A percentile compares a stretch with the other conserved stretches of the same genome.
These are phyloP conservation scores for Phoma sp. DNA, from an alignment of 2,329 filamentous ascomycete species.

Conservation along the genomic window DNA sequence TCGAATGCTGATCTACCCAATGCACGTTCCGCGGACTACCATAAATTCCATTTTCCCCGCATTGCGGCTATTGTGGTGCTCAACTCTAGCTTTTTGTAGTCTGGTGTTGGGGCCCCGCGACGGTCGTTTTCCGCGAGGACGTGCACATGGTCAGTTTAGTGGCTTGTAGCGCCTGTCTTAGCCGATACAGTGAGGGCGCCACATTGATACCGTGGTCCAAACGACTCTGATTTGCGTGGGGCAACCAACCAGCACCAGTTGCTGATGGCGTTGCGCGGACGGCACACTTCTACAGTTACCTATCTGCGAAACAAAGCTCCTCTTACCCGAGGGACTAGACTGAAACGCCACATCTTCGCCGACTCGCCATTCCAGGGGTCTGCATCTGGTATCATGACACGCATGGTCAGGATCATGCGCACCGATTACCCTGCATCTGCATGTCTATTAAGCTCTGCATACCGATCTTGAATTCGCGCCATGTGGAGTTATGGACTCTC, in stretches of 20 bases:
- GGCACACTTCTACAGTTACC: neutral
- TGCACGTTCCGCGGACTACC: neutral
- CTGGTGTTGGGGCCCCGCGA: constrained; percentile 15
- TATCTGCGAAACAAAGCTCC: neutral
- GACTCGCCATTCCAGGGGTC: neutral
- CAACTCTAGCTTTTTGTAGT: constrained; percentile 7
- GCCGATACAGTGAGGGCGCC: constrained; percentile 1
- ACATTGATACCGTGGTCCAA: neutral
- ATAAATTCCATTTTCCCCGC: constrained; percentile 4
- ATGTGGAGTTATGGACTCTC: no score
- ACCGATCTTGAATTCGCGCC: no score
- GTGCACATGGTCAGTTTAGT: constrained; percentile 10
- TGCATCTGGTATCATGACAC: no score
- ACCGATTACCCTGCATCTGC: no score
- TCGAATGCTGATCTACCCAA: neutral
- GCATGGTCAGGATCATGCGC: no score
- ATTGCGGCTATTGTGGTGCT: constrained; percentile 13
- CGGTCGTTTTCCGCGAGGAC: constrained; percentile 13
- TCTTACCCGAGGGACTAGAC: neutral
- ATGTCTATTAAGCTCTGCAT: no score
- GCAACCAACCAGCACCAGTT: no score
- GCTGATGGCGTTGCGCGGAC: no score
- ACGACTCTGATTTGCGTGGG: no score
- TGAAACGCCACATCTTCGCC: neutral
- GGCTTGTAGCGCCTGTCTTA: constrained; percentile 5